Conservation (phyloP, 108 stramenopile species). For the Stephanodiscus minutulus region DNA sequence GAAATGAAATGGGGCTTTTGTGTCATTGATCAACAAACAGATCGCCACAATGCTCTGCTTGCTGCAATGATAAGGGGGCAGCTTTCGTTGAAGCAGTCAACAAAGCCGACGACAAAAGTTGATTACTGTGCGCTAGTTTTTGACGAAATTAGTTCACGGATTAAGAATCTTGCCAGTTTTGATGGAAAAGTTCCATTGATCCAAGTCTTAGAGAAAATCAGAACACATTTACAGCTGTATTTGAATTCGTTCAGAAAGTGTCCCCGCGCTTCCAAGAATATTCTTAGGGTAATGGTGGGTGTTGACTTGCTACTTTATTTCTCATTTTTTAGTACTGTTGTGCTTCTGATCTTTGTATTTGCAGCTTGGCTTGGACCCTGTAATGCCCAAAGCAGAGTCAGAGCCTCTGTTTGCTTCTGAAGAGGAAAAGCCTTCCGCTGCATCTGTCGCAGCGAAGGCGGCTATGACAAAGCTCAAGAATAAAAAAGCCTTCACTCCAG, state of each 20-base stretch:
- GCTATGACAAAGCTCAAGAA: conserved; percentile 46
- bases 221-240: conserved; percentile 29
- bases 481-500: conserved; percentile 33
- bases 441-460: conserved; percentile 24
- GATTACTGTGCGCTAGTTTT: conserved; percentile 21
- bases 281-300: conserved; percentile 45
- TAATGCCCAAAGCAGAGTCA: conserved; percentile 25
- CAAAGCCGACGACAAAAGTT: conserved; percentile 23
- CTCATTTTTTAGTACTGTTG: not conserved
- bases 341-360: not conserved
- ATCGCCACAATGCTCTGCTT: conserved; percentile 60
- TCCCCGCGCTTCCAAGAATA: conserved; percentile 49
- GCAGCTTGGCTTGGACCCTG: conserved; percentile 54
- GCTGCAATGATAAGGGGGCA: conserved; percentile 66
- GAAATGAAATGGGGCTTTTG: conserved; percentile 48
- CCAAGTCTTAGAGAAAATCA: conserved; percentile 25
- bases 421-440: conserved; percentile 25
- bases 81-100: conserved; percentile 31
- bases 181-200: conserved; percentile 21
- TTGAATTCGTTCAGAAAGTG: conserved; percentile 21
- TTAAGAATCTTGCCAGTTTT: conserved; percentile 28
- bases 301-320: not conserved
- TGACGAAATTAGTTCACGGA: conserved; percentile 29
- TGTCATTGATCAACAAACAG: conserved; percentile 61
- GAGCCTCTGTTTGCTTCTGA: conserved; percentile 33